A percentile compares a stretch with the other conserved stretches of the same genome.
phyloP scores from a whole-genome alignment of 129 eudicot genomes.

The Artemisia argyi region DNA sequence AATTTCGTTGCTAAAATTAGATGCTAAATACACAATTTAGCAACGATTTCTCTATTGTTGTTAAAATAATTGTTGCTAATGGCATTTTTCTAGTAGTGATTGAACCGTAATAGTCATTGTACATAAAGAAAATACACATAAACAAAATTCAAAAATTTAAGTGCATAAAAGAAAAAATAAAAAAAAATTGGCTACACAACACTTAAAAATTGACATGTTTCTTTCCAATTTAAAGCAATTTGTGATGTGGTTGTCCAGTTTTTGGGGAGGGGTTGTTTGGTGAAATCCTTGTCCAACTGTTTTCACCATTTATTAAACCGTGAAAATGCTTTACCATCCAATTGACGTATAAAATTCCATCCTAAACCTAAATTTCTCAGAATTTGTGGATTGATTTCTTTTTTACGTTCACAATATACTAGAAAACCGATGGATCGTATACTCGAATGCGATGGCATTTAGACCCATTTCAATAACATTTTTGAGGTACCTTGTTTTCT shows the following conservation, averaged over 20 bases:
- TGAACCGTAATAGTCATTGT: too few species aligned
- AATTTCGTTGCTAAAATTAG: too few species aligned
- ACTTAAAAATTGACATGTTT: too few species aligned
- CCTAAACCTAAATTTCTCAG: not conserved
- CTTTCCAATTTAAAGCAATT: too few species aligned
- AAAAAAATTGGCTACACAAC: too few species aligned
- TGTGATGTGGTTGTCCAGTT: constrained; percentile 10
- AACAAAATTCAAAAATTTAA: too few species aligned
- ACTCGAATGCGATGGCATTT: not conserved
- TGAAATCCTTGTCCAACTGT: constrained; percentile 19
- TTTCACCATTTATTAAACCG: constrained; percentile 27
- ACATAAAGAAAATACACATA: too few species aligned
- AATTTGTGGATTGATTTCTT: not conserved
- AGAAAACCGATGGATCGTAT: not conserved
- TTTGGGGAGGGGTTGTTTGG: constrained; percentile 21
- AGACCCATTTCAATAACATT: not conserved
- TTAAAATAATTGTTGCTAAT: too few species aligned
- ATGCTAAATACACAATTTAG: too few species aligned
- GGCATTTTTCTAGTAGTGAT: too few species aligned
- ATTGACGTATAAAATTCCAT: constrained; percentile 11
- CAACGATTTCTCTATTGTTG: too few species aligned
- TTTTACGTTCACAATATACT: not conserved
- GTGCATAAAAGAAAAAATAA: too few species aligned
- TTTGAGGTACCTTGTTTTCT: constrained; percentile 15
- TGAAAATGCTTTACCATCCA: constrained; percentile 10